Conservation (phyloP, 768 basidiomycete species). For the Phylloporus rhodoxanthus region DNA sequence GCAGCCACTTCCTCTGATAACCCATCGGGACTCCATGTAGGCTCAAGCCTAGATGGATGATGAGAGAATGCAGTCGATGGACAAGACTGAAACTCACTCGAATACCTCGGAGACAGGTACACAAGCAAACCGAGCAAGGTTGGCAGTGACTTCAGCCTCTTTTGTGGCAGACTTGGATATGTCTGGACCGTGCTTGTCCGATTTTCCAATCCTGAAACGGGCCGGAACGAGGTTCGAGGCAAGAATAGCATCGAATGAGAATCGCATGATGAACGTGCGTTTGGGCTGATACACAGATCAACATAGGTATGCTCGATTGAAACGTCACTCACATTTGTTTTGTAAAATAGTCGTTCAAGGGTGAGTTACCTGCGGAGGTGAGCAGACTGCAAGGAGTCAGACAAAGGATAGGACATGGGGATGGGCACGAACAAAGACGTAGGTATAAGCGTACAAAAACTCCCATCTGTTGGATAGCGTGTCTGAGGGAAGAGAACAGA, state of each 20-base stretch:
- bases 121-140: slow-evolving; percentile 24
- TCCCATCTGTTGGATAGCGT: slow-evolving; percentile 32
- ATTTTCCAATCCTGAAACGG: slow-evolving; percentile 14
- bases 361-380: slow-evolving; percentile 19
- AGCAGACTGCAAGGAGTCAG: slow-evolving; percentile 21
- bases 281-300: slow-evolving; percentile 11
- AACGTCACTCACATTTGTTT: slow-evolving; percentile 12
- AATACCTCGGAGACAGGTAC: slow-evolving; percentile 23
- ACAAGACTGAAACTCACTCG: slow-evolving; percentile 10
- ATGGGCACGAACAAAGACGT: slow-evolving; percentile 22
- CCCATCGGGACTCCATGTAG: slow-evolving; percentile 22
- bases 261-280: slow-evolving; percentile 19
- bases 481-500: slow-evolving; percentile 9
- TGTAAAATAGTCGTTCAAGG: slow-evolving; percentile 17
- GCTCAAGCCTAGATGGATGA: slow-evolving; percentile 18
- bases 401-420: background rate
- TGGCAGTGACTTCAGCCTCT: slow-evolving; percentile 19
- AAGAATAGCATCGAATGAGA: slow-evolving; percentile 17
- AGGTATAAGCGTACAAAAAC: slow-evolving; percentile 26
- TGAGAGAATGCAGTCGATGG: background rate
- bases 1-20: slow-evolving; percentile 18
- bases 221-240: slow-evolving; percentile 19
- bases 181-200: slow-evolving; percentile 23
- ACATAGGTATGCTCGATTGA: background rate
- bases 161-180: slow-evolving; percentile 14